Evolutionary conservation across 2,329 filamentous ascomycete species (phyloP), one percentile per base, ranked within the genome.

Genomic region (Setomelanomma holmii): DNA sequence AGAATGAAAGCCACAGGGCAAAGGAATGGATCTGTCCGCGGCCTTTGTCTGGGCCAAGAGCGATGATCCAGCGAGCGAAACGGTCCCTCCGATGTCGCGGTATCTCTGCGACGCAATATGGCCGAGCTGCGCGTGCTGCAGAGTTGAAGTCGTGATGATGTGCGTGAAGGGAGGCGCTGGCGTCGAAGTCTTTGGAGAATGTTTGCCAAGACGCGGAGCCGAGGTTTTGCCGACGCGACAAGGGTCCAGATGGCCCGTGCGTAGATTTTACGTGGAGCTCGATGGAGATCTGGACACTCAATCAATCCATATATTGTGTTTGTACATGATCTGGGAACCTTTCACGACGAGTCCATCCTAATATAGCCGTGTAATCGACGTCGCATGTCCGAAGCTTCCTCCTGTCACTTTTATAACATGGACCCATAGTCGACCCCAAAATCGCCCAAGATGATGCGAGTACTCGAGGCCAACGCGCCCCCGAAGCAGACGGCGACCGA

Each of bases 401-500:
- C 20, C 36, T 21, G 17, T 30, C 34, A 51, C n/a, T n/a, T 16
- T 27, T 27, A 27, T 44, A 45, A 42, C 51, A 67, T 69, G 67
- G 53, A 49, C 43, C 42, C 52, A 43, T 71, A 64, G 45, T 41
- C 52, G 16, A 12, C 34, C n/a, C 39, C 23, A 27, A 40, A 19
- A 44, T 33, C 51, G 33, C 40, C 44, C 49, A 73, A 59, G 40
- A 81, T 81, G 68, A 76, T 83, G 63, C 79, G 76, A 24, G 85
- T 86, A 67, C 82, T 87, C 66, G 83, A 86, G 74, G 83, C 83
- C 66, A 84, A 89, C 77, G 90, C 91, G 70, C 95, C 95, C 66
- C 91, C 92, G 72, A 95, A 96, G 82, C 95, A 99, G 83, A 96
- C 91, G 69, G 95, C 93, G 65, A 89, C 90, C 71, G 92, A 96